phyloP scores from a whole-genome alignment of 441 rosid genomes.

The Pelargonium myrrhifolium region DNA sequence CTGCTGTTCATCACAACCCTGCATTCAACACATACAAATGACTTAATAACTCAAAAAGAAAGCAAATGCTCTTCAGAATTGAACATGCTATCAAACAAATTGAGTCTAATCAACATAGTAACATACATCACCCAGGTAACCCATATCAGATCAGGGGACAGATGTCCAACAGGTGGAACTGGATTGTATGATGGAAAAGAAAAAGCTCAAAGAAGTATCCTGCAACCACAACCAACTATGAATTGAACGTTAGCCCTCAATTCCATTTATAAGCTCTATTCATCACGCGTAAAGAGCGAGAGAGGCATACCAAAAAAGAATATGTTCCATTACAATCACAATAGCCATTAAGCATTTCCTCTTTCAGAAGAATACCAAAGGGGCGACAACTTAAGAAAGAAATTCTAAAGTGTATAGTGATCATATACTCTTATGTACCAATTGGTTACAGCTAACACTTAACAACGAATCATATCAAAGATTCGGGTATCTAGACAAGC shows the following conservation, averaged over 20 bases:
- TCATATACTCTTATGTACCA: too few relatives aligned
- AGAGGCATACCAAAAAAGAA: background rate
- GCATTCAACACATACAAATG: conserved; percentile 19
- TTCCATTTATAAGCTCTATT: conserved; percentile 4
- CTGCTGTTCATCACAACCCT: conserved; percentile 49
- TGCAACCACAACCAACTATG: conserved; percentile 19
- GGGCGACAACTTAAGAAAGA: too few relatives aligned
- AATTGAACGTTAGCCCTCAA: background rate
- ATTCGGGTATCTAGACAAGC: too few relatives aligned
- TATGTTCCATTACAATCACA: background rate
- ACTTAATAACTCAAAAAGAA: conserved; percentile 1
- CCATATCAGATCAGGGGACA: conserved; percentile 35
- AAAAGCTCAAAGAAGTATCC: conserved; percentile 13
- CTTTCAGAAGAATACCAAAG: too few relatives aligned
- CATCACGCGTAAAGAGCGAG: background rate
- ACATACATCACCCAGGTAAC: conserved; percentile 29
- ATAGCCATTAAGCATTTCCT: background rate
- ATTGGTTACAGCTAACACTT: too few relatives aligned
- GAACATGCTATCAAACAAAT: background rate
- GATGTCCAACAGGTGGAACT: conserved; percentile 16
- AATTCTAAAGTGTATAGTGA: too few relatives aligned
- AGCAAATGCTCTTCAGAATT: background rate
- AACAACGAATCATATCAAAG: too few relatives aligned
- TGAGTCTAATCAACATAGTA: background rate
- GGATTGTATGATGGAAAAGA: conserved; percentile 8